A percentile compares a stretch with the other conserved stretches of the same genome.
Evolutionary conservation across 73 alveolate species (phyloP).

Genomic region (Tetrahymena malaccensis): DNA sequence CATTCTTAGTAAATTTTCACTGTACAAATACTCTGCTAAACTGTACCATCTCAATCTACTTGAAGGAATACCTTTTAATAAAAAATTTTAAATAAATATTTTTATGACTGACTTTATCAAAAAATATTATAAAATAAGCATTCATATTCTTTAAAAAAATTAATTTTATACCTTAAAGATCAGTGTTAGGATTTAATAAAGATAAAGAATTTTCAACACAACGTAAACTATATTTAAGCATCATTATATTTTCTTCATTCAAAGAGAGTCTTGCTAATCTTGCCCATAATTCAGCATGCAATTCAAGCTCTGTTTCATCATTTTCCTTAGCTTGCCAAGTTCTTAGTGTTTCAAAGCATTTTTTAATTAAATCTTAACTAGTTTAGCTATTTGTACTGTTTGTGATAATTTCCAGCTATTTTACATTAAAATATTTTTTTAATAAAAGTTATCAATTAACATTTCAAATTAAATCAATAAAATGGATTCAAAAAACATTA

Average conservation of each 20-base stretch:
- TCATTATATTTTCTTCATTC: conserved; percentile 58
- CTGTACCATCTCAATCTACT: conserved; percentile 95
- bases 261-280: conserved; percentile 87
- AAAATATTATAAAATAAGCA: too few relatives aligned
- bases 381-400: conserved; percentile 52
- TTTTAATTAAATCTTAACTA: conserved; percentile 64
- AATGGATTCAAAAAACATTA: too few relatives aligned
- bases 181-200: conserved; percentile 1
- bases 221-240: conserved; percentile 80
- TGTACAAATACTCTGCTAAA: conserved; percentile 87
- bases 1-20: conserved; percentile 85
- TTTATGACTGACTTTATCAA: too few relatives aligned
- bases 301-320: conserved; percentile 93
- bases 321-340: conserved; percentile 80
- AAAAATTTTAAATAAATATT: background rate
- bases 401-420: conserved; percentile 33
- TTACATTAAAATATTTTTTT: background rate
- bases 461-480: too few relatives aligned
- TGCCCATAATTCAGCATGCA: conserved; percentile 97
- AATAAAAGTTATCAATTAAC: too few relatives aligned
- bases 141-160: background rate
- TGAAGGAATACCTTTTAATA: conserved; percentile 62
- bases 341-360: conserved; percentile 75
- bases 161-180: background rate
- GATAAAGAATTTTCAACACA: conserved; percentile 86